Evolutionary conservation across 768 basidiomycete species (phyloP), one percentile per base, ranked within the genome.

Genomic region (Punctularia strigosozonata): DNA sequence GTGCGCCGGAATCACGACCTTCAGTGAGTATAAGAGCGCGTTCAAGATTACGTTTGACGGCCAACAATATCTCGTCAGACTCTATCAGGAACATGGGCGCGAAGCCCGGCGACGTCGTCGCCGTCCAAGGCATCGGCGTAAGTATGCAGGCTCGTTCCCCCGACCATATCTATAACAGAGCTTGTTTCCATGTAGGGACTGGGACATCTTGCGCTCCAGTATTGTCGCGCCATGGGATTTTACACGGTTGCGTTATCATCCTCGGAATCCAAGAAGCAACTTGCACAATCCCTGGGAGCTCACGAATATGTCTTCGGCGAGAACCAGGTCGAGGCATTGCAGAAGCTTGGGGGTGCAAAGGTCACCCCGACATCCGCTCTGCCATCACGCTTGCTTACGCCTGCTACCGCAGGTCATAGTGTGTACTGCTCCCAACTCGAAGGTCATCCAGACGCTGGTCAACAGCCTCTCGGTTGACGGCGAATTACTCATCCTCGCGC

Each of bases 271-370:
- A 62, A 62, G 47, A 26, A 44, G 19, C 45, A 49, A 0, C 42
- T 60, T 18, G 57, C 58, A 2, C 40, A 7, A 1, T 40, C 52
- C 23, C 44, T 61, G 24, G 58, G 58, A 22, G 58, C 60, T 2
- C 42, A 54, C 33, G 40, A 46, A 17, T 58, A 54, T 46, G 36
- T 61, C 37, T 54, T 51, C 33, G 42, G 41, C n/a, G 19, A 34
- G 8, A 40, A 48, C 24, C 28, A 42, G 21, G 50, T 43, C 25
- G 49, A 49, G 36, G 47, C 41, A 20, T 45, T 60, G 3, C 44
- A 54, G 38, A 43, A 53, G 44, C 39, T 58, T 15, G 58, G 58
- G 1, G 57, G 59, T 12, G 58, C 59, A 5, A 50, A 54, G 39
- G 39, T 56, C 19, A 47, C 58, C 23, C n/a, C n/a, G n/a, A n/a